A percentile compares a stretch with the other conserved stretches of the same genome.
Evolutionary conservation across 768 basidiomycete species (phyloP).

Genomic region (Pholiota microspora): DNA sequence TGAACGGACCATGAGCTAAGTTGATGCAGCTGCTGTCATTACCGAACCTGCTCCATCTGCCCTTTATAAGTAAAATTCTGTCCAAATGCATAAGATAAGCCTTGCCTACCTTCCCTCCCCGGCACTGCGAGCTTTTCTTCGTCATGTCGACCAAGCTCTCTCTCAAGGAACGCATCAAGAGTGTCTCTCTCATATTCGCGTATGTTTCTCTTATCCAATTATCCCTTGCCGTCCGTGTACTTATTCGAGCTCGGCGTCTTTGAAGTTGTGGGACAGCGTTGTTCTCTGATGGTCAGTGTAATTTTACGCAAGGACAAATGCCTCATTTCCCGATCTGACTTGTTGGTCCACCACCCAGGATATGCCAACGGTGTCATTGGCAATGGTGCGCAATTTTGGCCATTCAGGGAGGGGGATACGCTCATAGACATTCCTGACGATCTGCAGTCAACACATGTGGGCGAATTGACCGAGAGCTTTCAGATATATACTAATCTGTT

Average conservation of each 20-base stretch:
- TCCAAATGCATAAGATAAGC: constrained; percentile 4
- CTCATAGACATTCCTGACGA: background rate
- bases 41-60: background rate
- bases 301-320: background rate
- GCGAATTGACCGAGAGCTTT: constrained; percentile 17
- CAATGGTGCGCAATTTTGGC: constrained; percentile 48
- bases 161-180: constrained; percentile 37
- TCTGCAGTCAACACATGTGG: constrained; percentile 64
- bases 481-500: background rate
- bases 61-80: constrained; percentile 8
- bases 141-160: constrained; percentile 18
- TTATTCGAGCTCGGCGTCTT: background rate
- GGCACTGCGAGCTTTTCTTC: constrained; percentile 7
- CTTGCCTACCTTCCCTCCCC: constrained; percentile 9
- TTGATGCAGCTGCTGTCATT: background rate
- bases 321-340: constrained; percentile 4
- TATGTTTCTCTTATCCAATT: constrained; percentile 34
- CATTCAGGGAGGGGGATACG: background rate
- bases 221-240: background rate
- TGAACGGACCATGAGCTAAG: background rate
- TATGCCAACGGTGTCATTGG: constrained; percentile 84
- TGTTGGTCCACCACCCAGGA: constrained; percentile 36
- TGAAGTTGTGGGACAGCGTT: constrained; percentile 81
- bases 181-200: constrained; percentile 87
- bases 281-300: constrained; percentile 72